Base-by-base conservation (phyloP, 805 yeast species). In the Candida arabinofermentans region DNA sequence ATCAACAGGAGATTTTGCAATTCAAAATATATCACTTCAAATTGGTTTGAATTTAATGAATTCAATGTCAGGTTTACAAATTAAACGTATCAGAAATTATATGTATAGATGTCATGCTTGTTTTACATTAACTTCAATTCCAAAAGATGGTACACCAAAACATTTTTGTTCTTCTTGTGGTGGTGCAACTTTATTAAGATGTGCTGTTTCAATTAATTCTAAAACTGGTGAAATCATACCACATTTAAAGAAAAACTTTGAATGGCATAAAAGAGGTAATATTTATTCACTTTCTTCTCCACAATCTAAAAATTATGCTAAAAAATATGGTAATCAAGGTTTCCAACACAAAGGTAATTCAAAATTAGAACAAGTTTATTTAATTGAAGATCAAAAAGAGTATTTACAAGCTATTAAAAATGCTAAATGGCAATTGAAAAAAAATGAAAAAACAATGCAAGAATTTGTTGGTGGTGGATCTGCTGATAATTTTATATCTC, bases 71-170 rank as follows among this genome's bases (percentile, higher is more conserved):
- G 99, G 99, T 17, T 69, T 81, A 48, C 88, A 83, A 54, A 90
- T 93, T 64, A 83, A 79, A 51, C 78, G 86, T 60, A 84, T 93
- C 26, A 76, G 95, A 61, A 87, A 84, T 67, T 90, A 87, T 62
- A 91, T 91, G 97, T 75, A 86, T 58, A 74, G 99, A 65, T 93
- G 99, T 64, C 96, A 93, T 63, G 99, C 97, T 0, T 93, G 99
- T 67, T 93, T 93, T 77, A 71, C 76, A 44, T 70, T 93, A 60
- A 68, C 82, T 12, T 90, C 96, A 7, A 72, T 87, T 42, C 86
- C 91, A 22, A 84, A 81, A 54, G 74, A 77, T 48, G 90, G 90
- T 2, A 75, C 72, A 32, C 79, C 90, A 35, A 78, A 78, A 54
- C 96, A 89, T 64, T 93, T 93, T 69, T 93, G 99, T 63, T 86